phyloP scores from a whole-genome alignment of 2,329 filamentous ascomycete species.

The Eurotiales sp. region DNA sequence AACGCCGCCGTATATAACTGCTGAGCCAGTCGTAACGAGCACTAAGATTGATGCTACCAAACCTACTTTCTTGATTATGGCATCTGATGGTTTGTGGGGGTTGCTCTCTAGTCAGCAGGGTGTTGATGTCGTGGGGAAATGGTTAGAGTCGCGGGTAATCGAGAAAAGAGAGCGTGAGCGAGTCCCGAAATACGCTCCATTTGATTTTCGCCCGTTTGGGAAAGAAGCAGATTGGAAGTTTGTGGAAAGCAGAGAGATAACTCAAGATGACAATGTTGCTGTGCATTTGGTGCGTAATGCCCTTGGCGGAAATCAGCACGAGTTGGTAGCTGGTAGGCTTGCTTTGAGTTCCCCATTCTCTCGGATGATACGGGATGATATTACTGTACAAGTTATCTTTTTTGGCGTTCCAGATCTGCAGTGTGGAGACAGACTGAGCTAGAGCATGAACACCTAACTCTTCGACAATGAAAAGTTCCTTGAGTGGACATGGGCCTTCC shows the following conservation, averaged over 20 bases:
- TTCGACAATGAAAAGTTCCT: no score
- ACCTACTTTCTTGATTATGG: conserved; percentile 61
- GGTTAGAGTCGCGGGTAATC: conserved; percentile 37
- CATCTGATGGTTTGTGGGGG: conserved; percentile 66
- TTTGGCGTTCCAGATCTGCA: not conserved
- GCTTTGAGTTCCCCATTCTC: conserved; percentile 25
- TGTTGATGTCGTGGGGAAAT: conserved; percentile 55
- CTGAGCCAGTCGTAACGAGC: conserved; percentile 61
- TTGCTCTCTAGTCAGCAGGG: conserved; percentile 55
- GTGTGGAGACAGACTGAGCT: no score
- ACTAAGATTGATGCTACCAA: conserved; percentile 47
- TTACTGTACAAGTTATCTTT: conserved; percentile 46
- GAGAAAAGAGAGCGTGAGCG: not conserved
- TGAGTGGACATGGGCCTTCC: no score
- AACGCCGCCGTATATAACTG: conserved; percentile 65
- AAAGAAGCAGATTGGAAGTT: conserved; percentile 26
- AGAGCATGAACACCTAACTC: no score
- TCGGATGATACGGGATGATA: conserved; percentile 47
- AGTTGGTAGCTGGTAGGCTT: conserved; percentile 29
- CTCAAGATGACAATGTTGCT: conserved; percentile 52
- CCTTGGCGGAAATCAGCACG: conserved; percentile 46
- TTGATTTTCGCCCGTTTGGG: conserved; percentile 15
- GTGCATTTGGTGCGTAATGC: conserved; percentile 52
- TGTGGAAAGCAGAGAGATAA: conserved; percentile 44
- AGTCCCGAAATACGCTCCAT: not conserved